Base-by-base conservation (phyloP, 768 basidiomycete species). In the Phlebiopsis gigantea region DNA sequence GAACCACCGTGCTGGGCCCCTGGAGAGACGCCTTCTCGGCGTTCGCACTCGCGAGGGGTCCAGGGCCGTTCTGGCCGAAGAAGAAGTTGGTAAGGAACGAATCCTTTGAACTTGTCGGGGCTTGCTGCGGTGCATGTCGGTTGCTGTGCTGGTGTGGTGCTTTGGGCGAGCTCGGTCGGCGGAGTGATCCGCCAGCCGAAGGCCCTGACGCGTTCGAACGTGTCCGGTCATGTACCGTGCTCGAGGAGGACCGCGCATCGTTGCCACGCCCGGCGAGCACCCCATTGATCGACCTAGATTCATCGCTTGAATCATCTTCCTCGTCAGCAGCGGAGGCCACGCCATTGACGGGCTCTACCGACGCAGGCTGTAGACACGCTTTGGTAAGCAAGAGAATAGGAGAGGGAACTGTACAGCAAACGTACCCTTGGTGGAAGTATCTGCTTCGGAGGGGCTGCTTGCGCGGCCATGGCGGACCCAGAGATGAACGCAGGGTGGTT, bases 401-500 rank as follows among this genome's bases (percentile, higher is more conserved):
- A n/a, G n/a, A n/a, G n/a, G n/a, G n/a, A n/a, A n/a, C n/a, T n/a
- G n/a, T n/a, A n/a, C n/a, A n/a, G n/a, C n/a, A n/a, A 22, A 69
- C 85, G 70, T 68, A 90, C 88, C 61, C 82, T 76, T 61, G 80
- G 76, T 0, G 78, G 75, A 34, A 70, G 68, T 48, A 70, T 71
- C 22, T 76, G 75, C 63, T 72, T 77, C 45, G 79, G 75, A 24
- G 66, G 63, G 70, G 84, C 78, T 52, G 82, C 76, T 62, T 82
- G 78, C 51, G 83, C 78, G 57, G 83, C 81, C 9, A 77, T 68
- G 43, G 88, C 82, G 31, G 90, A 89, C 9, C 90, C 88, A 19
- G 87, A 78, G 56, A 95, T 86, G 72, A 98, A 98, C 29, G 90
- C 82, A 5, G 97, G 97, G 69, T 99, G 97, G 70, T 98, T 98